Percentiles rank a stretch among this genome's conserved stretches.
Conservation (phyloP, 2,329 filamentous ascomycete species). For the Nothophaeocryptopus gaeumannii region DNA sequence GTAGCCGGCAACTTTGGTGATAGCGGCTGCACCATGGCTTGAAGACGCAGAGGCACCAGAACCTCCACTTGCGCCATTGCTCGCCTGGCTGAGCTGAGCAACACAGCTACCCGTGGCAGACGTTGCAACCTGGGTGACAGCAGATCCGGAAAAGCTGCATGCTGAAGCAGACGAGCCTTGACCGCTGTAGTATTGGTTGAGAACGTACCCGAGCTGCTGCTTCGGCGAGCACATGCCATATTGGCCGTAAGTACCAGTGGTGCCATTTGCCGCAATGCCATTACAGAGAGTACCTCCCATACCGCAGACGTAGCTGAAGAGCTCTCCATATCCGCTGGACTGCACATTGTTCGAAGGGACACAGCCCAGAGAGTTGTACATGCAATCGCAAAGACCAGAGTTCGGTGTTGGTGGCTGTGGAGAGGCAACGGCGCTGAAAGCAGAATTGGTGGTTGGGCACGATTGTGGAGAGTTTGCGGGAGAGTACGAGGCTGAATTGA, state of each 20-base stretch:
- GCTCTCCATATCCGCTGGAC: constrained; percentile 57
- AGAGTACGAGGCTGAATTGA: constrained; percentile 65
- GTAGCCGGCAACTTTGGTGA: constrained; percentile 13
- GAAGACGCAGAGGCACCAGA: constrained; percentile 9
- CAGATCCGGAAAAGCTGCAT: constrained; percentile 70
- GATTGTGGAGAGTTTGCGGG: constrained; percentile 64
- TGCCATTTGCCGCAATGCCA: constrained; percentile 66
- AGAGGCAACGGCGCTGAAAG: constrained; percentile 66
- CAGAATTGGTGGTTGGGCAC: constrained; percentile 65
- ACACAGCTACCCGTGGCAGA: constrained; percentile 54
- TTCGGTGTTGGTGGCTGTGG: constrained; percentile 83
- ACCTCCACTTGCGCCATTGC: constrained; percentile 42
- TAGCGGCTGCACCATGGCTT: constrained; percentile 18
- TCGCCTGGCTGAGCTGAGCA: constrained; percentile 59
- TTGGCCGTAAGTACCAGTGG: constrained; percentile 68
- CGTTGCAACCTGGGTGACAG: constrained; percentile 51
- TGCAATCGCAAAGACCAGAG: constrained; percentile 75
- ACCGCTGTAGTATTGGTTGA: constrained; percentile 68
- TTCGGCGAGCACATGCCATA: constrained; percentile 71
- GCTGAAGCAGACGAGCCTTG: constrained; percentile 54
- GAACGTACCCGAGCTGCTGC: constrained; percentile 69
- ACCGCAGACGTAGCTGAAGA: constrained; percentile 75
- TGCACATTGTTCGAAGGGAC: constrained; percentile 59
- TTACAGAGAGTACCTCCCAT: constrained; percentile 54
- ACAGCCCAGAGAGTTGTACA: constrained; percentile 71